Evolutionary conservation across 441 rosid species (phyloP).

Genomic region (Rhodomyrtus psidioides): DNA sequence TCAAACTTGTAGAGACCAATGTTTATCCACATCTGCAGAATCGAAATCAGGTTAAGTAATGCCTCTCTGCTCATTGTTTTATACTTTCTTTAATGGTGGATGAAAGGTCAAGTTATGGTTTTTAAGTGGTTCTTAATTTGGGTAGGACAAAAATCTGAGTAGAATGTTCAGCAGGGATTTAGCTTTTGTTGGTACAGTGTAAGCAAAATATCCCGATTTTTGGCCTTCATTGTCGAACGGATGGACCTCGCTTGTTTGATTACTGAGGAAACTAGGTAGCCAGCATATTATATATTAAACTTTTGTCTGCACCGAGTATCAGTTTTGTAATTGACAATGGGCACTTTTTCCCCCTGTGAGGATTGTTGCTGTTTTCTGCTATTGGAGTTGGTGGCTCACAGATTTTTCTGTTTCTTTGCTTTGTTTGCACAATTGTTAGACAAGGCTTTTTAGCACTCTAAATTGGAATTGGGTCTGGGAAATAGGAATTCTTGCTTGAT

Average conservation of each 20-base stretch:
- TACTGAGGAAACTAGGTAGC: background rate
- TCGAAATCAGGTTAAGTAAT: conserved; percentile 20
- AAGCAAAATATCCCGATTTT: background rate
- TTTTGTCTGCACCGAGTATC: background rate
- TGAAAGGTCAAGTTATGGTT: background rate
- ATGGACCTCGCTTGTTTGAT: background rate
- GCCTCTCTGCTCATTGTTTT: background rate
- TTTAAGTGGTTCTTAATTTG: background rate
- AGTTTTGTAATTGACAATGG: background rate
- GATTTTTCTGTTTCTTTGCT: background rate
- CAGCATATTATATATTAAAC: background rate
- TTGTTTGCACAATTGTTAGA: background rate
- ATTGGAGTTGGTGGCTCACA: background rate
- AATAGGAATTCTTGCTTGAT: background rate
- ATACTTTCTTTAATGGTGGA: background rate
- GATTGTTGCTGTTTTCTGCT: background rate
- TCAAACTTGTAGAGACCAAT: conserved; percentile 14
- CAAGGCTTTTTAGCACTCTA: background rate
- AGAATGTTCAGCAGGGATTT: background rate
- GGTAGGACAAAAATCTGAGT: background rate
- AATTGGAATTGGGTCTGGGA: background rate
- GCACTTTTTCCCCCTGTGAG: background rate
- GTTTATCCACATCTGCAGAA: conserved; percentile 10
- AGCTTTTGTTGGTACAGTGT: background rate
- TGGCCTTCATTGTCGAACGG: background rate